Evolutionary conservation across 1,284 basidiomycete genomes (phyloP).

Genomic region (Stereum hirsutum): DNA sequence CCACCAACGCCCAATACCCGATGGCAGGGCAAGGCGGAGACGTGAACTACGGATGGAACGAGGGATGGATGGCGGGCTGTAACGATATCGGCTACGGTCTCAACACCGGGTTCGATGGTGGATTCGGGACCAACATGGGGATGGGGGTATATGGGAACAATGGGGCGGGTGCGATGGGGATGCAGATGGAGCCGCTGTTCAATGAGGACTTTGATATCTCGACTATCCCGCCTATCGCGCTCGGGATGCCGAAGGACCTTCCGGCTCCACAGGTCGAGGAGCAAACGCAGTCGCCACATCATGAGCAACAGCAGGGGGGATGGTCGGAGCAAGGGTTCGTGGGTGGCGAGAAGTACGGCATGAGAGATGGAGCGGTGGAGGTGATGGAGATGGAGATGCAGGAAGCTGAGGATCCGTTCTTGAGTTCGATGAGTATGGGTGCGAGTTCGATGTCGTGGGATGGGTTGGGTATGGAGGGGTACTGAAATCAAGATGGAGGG

Average conservation of each 20-base stretch:
- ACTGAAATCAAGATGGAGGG: no score
- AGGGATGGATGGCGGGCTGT: no score
- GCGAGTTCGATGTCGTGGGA: no score
- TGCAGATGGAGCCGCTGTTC: slow-evolving; percentile 25
- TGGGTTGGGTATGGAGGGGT: no score
- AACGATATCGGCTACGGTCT: no score
- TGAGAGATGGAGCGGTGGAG: not conserved
- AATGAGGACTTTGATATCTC: slow-evolving; percentile 38
- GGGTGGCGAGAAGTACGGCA: not conserved
- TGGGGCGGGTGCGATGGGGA: no score
- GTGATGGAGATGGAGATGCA: not conserved
- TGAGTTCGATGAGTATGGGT: slow-evolving; percentile 8
- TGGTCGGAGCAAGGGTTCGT: not conserved
- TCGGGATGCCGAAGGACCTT: slow-evolving; percentile 24
- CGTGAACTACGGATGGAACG: slow-evolving; percentile 16
- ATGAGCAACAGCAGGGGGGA: slow-evolving; percentile 3
- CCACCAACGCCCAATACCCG: no score
- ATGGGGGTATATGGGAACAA: no score
- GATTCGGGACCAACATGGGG: no score
- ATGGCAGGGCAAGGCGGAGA: slow-evolving; percentile 23
- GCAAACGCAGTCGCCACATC: not conserved
- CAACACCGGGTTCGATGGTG: no score
- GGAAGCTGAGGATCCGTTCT: slow-evolving; percentile 6
- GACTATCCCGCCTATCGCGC: slow-evolving; percentile 36
- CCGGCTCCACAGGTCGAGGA: slow-evolving; percentile 1